Conservation (phyloP, 306 rosid genomes). For the Vigna nakashimae region DNA sequence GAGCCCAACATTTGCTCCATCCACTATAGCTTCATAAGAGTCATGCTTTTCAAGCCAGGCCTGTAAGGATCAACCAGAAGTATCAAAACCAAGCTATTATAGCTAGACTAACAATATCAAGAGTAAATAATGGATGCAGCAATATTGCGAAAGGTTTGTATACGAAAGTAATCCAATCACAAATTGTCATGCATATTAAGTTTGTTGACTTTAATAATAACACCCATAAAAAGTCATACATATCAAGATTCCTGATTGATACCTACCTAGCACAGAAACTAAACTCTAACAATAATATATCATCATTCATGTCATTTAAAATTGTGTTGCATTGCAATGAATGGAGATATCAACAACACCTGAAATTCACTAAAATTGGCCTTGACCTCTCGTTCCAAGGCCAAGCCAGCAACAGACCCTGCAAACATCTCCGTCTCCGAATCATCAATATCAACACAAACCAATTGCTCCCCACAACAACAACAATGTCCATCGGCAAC, state of each 20-base stretch:
- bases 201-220: too few species aligned
- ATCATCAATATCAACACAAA: conserved; percentile 78
- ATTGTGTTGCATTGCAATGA: background rate
- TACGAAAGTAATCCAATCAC: background rate
- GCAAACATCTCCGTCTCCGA: conserved; percentile 74
- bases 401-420: conserved; percentile 68
- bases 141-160: background rate
- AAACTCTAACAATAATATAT: background rate
- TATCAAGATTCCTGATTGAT: background rate
- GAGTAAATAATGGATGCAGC: too few species aligned
- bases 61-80: conserved; percentile 41
- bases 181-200: background rate
- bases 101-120: background rate
- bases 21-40: conserved; percentile 74
- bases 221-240: too few species aligned
- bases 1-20: conserved; percentile 92
- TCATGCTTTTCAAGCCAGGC: conserved; percentile 73
- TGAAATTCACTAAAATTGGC: conserved; percentile 78
- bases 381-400: conserved; percentile 78
- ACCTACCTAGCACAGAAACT: background rate
- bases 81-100: conserved; percentile 2
- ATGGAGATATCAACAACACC: conserved; percentile 51
- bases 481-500: conserved; percentile 62
- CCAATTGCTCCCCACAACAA: conserved; percentile 66
- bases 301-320: conserved; percentile 14